Percentiles rank a stretch among this genome's conserved stretches.
Conservation (phyloP, 768 basidiomycete genomes). For the Auricularia auricula-judae region DNA sequence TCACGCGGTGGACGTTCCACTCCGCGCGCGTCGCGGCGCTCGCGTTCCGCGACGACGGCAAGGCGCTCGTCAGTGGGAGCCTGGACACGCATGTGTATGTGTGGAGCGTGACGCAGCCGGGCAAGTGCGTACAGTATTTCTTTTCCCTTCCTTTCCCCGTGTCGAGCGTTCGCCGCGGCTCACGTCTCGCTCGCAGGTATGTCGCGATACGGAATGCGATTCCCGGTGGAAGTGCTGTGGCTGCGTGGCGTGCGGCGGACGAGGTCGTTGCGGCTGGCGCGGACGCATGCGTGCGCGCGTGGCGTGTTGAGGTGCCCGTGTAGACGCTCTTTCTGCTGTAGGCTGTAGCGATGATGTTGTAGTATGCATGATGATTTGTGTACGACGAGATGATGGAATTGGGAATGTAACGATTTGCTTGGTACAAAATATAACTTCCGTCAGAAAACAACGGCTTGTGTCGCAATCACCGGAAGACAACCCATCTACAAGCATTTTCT, state of each 20-base stretch:
- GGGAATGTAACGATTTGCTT: too few relatives aligned
- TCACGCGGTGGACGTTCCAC: constrained; percentile 80
- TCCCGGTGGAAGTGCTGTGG: constrained; percentile 73
- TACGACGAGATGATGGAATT: too few relatives aligned
- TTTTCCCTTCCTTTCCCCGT: too few relatives aligned
- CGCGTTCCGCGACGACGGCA: constrained; percentile 61
- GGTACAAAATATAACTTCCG: too few relatives aligned
- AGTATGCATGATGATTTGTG: too few relatives aligned
- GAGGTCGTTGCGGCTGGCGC: constrained; percentile 64
- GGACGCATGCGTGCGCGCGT: constrained; percentile 69
- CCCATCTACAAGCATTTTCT: too few relatives aligned
- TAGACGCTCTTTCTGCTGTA: too few relatives aligned
- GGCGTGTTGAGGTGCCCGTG: constrained; percentile 25
- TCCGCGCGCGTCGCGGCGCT: constrained; percentile 71
- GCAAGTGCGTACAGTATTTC: constrained; percentile 18
- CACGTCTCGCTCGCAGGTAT: constrained; percentile 43
- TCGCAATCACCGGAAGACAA: too few relatives aligned
- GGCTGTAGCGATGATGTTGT: too few relatives aligned
- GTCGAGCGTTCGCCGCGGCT: neutral
- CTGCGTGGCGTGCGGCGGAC: constrained; percentile 52
- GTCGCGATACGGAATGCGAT: constrained; percentile 79
- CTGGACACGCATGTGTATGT: constrained; percentile 90
- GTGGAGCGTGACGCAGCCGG: constrained; percentile 49
- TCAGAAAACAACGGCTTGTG: too few relatives aligned
- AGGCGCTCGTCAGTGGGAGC: constrained; percentile 76